Evolutionary conservation across 2,329 filamentous ascomycete species (phyloP).

Genomic region (Colletotrichum graminicola): DNA sequence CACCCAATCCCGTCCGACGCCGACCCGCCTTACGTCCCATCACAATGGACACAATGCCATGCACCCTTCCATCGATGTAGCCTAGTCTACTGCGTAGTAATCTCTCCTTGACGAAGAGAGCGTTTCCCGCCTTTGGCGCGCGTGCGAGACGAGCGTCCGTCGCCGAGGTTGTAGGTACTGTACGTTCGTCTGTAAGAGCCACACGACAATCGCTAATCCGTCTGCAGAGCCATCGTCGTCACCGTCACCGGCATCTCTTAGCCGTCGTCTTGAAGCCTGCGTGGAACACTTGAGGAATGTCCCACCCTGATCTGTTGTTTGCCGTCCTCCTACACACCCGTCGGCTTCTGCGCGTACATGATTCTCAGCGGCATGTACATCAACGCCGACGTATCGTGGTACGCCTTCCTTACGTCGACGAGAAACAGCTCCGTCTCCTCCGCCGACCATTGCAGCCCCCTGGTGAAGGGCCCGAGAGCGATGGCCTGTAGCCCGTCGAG

Average conservation of each 20-base stretch:
- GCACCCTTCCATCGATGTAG: not conserved
- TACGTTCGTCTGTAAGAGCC: slow-evolving; percentile 1
- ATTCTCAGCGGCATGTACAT: slow-evolving; percentile 69
- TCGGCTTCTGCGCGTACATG: slow-evolving; percentile 66
- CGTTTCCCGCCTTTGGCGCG: not conserved
- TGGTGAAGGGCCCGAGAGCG: slow-evolving; percentile 64
- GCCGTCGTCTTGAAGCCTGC: not conserved
- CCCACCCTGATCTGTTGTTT: not conserved
- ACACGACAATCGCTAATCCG: not conserved
- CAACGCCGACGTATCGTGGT: slow-evolving; percentile 58
- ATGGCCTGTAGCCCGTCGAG: slow-evolving; percentile 65
- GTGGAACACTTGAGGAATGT: too few species aligned
- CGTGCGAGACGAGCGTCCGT: not conserved
- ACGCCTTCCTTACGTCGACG: slow-evolving; percentile 61
- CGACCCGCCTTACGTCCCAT: not conserved
- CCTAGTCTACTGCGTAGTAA: not conserved
- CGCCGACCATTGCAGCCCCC: slow-evolving; percentile 61
- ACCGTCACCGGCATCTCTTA: not conserved
- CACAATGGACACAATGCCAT: not conserved
- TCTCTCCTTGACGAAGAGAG: not conserved
- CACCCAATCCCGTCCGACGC: not conserved
- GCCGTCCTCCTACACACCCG: not conserved
- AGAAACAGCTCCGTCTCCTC: slow-evolving; percentile 64
- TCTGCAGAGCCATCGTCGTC: not conserved
- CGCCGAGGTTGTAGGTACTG: not conserved